Evolutionary conservation across 192 early-diverging fungal species (phyloP).

Genomic region (Geranomyces variabilis): DNA sequence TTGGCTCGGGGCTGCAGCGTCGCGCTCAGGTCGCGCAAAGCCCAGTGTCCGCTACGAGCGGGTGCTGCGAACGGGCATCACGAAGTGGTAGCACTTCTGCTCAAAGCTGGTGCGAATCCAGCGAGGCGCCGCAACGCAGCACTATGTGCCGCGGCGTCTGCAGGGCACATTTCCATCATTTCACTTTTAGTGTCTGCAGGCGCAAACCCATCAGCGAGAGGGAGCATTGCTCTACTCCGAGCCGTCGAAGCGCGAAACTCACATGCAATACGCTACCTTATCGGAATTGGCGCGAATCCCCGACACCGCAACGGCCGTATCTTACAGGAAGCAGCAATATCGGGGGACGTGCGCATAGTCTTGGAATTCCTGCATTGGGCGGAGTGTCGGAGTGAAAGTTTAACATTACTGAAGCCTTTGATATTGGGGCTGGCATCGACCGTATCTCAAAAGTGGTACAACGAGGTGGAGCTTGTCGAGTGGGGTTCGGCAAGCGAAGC

Average conservation of each 20-base stretch:
- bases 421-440: not conserved
- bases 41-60: not conserved
- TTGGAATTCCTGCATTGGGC: not conserved
- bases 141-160: not conserved
- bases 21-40: not conserved
- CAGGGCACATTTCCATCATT: not conserved
- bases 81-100: not conserved
- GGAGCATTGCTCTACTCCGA: not conserved
- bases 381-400: not conserved
- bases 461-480: too few relatives aligned
- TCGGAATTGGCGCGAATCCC: not conserved
- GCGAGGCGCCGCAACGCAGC: not conserved
- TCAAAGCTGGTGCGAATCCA: not conserved
- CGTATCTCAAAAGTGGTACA: too few relatives aligned
- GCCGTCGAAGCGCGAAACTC: not conserved
- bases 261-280: not conserved
- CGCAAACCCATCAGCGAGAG: not conserved
- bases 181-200: not conserved
- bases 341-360: not conserved
- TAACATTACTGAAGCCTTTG: not conserved
- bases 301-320: not conserved
- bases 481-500: too few relatives aligned
- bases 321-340: not conserved
- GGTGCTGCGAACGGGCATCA: not conserved
- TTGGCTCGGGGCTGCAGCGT: not conserved